Base-by-base conservation (phyloP, 208 protist species). In the Leishmania gerbilli region DNA sequence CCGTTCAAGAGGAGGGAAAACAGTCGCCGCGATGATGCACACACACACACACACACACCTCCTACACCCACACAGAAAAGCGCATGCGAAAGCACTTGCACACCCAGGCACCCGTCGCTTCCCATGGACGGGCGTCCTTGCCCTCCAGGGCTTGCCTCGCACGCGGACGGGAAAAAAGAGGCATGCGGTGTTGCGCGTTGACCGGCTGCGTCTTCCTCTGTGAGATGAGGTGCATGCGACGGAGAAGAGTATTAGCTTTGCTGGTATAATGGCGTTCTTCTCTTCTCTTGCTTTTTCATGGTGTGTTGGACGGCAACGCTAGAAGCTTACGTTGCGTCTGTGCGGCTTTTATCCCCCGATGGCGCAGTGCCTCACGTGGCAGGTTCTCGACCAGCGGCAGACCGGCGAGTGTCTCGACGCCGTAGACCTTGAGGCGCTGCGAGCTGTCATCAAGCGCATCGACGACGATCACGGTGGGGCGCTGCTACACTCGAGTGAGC, bases 281-380 rank as follows among this genome's bases (percentile, higher is more conserved):
- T n/a, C 27, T 24, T 31, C 24, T n/a, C 24, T 24, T 15, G 6
- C 55, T 9, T 60, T 24, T 62, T 62, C 56, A n/a, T 62, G 27
- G 31, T 62, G 11, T 11, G 24, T 13, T n/a, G 31, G 27, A 62
- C 24, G 27, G 19, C 56, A 62, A 62, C 56, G 24, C 2, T 2
- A 62, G 64, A 69, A 69, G 24, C 37, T 8, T 5, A 45, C 21
- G 60, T 5, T 60, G 7, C 56, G 42, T 65, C 3, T 77, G 6
- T 62, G 11, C 60, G 47, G 17, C 55, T 77, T 58, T 62, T 64
- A 55, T 74, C 45, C 56, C 1, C 49, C 45, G 6, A 86, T 86
- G 82, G 78, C 82, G 67, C 78, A 86, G 45, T 82, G 85, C 34
- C 81, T 97, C n/a, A 94, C 91, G 19, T 97, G 94, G 94, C 77